Conservation (phyloP, 352 stramenopile genomes). For the Pythium coloratum region DNA sequence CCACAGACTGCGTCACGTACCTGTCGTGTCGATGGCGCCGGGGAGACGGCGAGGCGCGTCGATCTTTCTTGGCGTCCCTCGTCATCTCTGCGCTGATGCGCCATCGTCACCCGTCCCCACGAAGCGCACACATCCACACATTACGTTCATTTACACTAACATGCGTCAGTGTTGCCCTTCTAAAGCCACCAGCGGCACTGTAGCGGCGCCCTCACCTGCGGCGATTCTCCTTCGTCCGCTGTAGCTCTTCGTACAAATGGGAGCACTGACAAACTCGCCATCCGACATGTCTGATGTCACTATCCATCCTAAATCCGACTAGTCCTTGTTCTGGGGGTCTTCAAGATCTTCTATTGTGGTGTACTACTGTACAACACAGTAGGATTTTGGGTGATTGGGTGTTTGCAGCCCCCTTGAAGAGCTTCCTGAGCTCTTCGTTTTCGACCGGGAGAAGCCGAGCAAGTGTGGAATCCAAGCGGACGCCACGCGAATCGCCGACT, state of each 20-base stretch:
- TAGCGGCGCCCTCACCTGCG: neutral
- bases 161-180: neutral
- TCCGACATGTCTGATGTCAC: neutral
- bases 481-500: neutral
- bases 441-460: neutral
- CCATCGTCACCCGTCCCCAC: neutral
- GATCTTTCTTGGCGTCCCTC: neutral
- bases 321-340: neutral
- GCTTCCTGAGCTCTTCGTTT: slow-evolving; percentile 11
- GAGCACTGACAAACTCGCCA: no score
- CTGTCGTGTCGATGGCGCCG: neutral
- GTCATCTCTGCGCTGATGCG: neutral
- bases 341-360: neutral
- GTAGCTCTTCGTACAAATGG: neutral
- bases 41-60: neutral
- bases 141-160: neutral
- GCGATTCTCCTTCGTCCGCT: neutral
- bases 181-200: neutral
- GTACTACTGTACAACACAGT: neutral
- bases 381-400: slow-evolving; percentile 8
- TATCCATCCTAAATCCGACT: neutral
- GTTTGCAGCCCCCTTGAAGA: slow-evolving; percentile 4
- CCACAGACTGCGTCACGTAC: neutral
- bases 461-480: slow-evolving; percentile 6
- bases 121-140: neutral